Base-by-base conservation (phyloP, 2,329 filamentous ascomycete genomes). In the Pseudogymnoascus sp. region DNA sequence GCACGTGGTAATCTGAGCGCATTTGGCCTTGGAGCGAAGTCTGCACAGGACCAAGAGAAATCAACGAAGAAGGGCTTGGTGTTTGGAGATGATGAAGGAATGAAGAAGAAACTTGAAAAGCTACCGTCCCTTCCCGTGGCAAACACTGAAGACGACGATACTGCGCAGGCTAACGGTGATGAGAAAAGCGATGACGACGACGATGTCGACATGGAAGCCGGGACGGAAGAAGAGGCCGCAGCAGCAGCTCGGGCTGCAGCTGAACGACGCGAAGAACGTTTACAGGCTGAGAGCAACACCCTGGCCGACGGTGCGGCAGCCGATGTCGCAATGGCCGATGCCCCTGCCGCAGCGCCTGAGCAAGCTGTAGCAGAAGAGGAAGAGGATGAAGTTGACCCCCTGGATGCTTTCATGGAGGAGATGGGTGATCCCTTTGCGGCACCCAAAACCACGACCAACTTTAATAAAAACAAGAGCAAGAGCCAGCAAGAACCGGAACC, bases 381-480 rank as follows among this genome's bases (percentile, higher is more conserved):
- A 62, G 87, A 91, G 61, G 90, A 92, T 52, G 85, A 90, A 33
- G 77, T 94, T 36, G 94, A 99, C 73, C 91, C 94, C 6, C 79
- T 99, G 37, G 94, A 99, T 76, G 93, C 92, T n/a, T 99, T 95
- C 77, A 99, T 99, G 94, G 79, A 82, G 61, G 74, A 81, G 39
- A 75, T 88, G 59, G 77, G 77, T 2, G 81, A 84, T 61, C 74
- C 82, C 13, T 74, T 74, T 48, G 75, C 77, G 8, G 70, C 73
- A n/a, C 78, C 75, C 63, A 77, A 75, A 65, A 69, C 61, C 21
- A 69, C 61, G 31, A 61, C 59, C 59, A 68, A 58, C 5, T 70
- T 69, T 61, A 67, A 65, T 52, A 74, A 70, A 61, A 68, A 36
- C 52, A 69, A 70, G 63, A 66, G 63, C 63, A 78, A 76, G 58